Evolutionary conservation across 495 filamentous ascomycete genomes (phyloP), one percentile per base, ranked within the genome.

Genomic region (Durotheca rogersii): DNA sequence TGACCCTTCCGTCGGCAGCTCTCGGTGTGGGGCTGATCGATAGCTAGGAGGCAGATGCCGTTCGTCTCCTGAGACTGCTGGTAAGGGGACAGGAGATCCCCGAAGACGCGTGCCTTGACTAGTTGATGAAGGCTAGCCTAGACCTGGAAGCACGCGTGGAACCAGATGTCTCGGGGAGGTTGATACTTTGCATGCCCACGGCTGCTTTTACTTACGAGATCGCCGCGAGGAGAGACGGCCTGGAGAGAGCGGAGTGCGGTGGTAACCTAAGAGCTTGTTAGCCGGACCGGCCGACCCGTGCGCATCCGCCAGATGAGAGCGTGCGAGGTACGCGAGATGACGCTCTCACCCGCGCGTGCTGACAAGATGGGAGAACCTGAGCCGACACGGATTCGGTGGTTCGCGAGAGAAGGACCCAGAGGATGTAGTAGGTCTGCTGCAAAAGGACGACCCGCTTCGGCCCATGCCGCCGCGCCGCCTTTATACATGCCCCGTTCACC

Each of bases 131-230:
- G 18, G 21, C 30, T 17, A 27, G 23, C 32, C 38, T 23, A 37
- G 27, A 30, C 18, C 37, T 18, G 19, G 38, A 14, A 41, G 30
- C 0, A 45, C 14, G 18, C 38, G 33, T 17, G 20, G 29, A 49
- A 43, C 48, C 20, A 41, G 43, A 41, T 56, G 35, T 40, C 31
- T 41, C 16, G 6, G 29, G 21, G 35, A 6, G 14, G 41, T 30
- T 36, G 25, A 25, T 32, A 20, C 30, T 31, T 50, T 15, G 46
- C 53, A 56, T 56, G 7, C 53, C 45, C 53, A 41, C 46, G 12
- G 33, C 33, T 41, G 20, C n/a, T n/a, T n/a, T n/a, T n/a, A 27
- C 31, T 27, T 29, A 6, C 33, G 25, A 25, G 32, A 43, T 43
- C 32, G 12, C 17, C 5, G 18, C n/a, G n/a, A n/a, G n/a, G n/a